phyloP scores from a whole-genome alignment of 208 protist genomes.

The Herpetomonas tarakana region DNA sequence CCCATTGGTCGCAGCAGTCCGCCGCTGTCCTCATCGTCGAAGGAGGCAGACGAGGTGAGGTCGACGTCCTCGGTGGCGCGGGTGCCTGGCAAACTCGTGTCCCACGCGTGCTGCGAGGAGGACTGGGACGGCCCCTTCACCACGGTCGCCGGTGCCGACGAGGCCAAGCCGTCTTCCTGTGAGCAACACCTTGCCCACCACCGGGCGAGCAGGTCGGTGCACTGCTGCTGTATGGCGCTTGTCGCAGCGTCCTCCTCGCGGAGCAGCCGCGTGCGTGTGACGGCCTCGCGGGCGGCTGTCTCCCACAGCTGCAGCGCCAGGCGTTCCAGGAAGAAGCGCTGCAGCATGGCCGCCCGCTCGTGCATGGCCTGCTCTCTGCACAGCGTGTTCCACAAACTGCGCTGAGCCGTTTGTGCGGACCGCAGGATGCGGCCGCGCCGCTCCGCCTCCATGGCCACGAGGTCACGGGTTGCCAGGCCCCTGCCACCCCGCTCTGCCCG shows the following conservation, averaged over 20 bases:
- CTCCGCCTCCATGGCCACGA: slow-evolving; percentile 40
- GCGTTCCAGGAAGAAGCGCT: slow-evolving; percentile 27
- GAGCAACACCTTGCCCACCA: no score
- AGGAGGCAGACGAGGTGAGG: background rate
- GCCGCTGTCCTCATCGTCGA: background rate
- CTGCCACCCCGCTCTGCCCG: background rate
- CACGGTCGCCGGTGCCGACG: background rate
- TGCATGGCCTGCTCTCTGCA: slow-evolving; percentile 32
- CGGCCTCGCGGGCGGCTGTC: slow-evolving; percentile 8
- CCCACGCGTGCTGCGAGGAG: background rate
- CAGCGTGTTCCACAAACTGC: slow-evolving; percentile 14
- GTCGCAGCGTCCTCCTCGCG: slow-evolving; percentile 10
- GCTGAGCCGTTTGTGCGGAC: slow-evolving; percentile 14
- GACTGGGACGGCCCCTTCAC: background rate
- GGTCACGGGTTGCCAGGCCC: slow-evolving; percentile 10
- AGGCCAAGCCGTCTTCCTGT: no score
- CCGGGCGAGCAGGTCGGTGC: no score
- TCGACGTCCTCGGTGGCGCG: background rate
- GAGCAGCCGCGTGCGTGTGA: slow-evolving; percentile 9
- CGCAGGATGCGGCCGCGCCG: slow-evolving; percentile 21
- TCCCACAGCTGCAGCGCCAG: slow-evolving; percentile 15
- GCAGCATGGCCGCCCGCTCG: slow-evolving; percentile 34
- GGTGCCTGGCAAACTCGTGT: background rate
- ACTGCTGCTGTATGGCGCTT: no score
- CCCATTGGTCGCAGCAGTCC: background rate